phyloP scores from a whole-genome alignment of 371 early-diverging fungal species.

The Mortierella sp. region DNA sequence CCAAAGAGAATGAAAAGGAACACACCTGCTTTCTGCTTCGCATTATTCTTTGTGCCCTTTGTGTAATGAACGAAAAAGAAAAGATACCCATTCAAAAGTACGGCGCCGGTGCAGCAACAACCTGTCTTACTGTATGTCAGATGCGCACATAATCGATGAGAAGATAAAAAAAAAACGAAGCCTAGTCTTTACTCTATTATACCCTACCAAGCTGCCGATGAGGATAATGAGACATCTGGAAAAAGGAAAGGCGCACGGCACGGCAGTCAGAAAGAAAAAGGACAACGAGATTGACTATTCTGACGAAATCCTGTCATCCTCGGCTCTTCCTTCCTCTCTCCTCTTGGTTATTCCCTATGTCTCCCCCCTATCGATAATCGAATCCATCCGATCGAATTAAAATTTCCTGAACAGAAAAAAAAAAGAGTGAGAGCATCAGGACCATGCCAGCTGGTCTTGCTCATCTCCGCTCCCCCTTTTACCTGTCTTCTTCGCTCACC shows the following conservation, averaged over 20 bases:
- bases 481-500: too few species aligned
- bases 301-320: neutral
- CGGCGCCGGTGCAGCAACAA: neutral
- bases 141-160: too few species aligned
- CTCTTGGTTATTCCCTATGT: neutral
- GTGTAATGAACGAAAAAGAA: neutral
- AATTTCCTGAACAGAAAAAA: too few species aligned
- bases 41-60: neutral
- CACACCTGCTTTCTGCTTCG: neutral
- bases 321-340: too few species aligned
- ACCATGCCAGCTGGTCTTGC: neutral
- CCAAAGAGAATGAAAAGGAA: neutral
- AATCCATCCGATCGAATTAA: neutral
- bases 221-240: neutral
- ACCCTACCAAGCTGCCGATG: neutral
- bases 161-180: too few species aligned
- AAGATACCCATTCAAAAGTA: neutral
- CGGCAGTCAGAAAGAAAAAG: neutral
- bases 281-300: neutral
- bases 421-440: neutral
- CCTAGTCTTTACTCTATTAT: neutral
- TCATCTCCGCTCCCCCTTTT: neutral
- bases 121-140: neutral
- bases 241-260: neutral
- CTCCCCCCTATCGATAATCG: neutral